phyloP scores from a whole-genome alignment of 176 grass and related monocot species.

The Carex myosuroides region DNA sequence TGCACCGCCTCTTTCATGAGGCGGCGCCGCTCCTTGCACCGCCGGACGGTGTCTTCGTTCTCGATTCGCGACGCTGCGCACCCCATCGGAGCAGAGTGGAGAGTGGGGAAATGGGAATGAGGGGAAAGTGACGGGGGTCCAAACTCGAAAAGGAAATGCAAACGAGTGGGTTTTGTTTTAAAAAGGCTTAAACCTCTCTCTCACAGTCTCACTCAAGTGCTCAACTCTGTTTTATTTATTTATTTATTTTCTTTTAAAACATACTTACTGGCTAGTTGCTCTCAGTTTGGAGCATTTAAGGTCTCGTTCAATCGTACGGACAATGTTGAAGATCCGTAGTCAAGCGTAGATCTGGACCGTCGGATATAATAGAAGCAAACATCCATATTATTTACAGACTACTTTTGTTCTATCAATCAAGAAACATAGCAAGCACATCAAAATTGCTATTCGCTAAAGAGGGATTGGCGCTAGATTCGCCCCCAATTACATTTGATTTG shows the following conservation, averaged over 20 bases:
- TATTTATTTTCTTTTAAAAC: too few species aligned
- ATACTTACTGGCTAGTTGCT: too few species aligned
- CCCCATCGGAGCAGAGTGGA: conserved; percentile 38
- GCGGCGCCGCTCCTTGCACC: conserved; percentile 94
- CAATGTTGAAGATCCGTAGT: too few species aligned
- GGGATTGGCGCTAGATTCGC: too few species aligned
- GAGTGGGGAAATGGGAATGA: neutral
- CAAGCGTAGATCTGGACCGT: too few species aligned
- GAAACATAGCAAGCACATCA: too few species aligned
- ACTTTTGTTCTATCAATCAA: too few species aligned
- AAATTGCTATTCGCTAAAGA: too few species aligned
- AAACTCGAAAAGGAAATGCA: neutral
- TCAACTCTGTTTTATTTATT: neutral
- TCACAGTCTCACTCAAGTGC: neutral
- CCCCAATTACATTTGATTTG: neutral
- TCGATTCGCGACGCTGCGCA: conserved; percentile 87
- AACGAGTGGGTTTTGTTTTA: neutral
- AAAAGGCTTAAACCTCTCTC: neutral
- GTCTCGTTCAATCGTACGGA: too few species aligned
- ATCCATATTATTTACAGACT: too few species aligned
- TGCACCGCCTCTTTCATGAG: conserved; percentile 79
- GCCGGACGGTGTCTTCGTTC: conserved; percentile 91
- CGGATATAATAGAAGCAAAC: too few species aligned
- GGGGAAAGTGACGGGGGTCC: neutral
- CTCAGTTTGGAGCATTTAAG: too few species aligned